A percentile compares a stretch with the other conserved stretches of the same genome.
phyloP scores from a whole-genome alignment of 805 yeast species.

The Lipomyces sp. region DNA sequence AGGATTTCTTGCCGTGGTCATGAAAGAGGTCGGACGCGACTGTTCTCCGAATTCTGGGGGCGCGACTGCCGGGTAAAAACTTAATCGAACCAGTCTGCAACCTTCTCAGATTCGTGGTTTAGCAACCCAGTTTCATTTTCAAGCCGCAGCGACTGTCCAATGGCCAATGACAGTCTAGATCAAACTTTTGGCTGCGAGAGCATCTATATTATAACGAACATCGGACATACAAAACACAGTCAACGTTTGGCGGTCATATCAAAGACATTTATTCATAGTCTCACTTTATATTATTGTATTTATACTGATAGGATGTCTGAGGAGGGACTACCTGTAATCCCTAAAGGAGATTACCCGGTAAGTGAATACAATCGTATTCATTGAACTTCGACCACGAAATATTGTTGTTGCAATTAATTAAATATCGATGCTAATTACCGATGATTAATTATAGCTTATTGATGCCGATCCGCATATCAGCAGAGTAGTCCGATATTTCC shows the following conservation, averaged over 20 bases:
- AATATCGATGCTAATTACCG: not conserved
- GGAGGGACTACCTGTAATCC: not conserved
- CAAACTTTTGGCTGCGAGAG: not conserved
- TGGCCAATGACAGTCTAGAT: not conserved
- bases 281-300: not conserved
- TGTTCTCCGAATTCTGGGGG: not conserved
- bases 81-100: not conserved
- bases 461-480: conserved; percentile 79
- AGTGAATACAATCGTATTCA: not conserved
- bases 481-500: conserved; percentile 72
- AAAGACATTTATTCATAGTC: not conserved
- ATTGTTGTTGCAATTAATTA: not conserved
- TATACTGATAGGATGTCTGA: not conserved
- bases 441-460: conserved; percentile 50
- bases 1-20: not conserved
- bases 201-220: not conserved
- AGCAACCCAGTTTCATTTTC: not conserved
- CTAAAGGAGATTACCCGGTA: not conserved
- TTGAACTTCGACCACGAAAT: not conserved
- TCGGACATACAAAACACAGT: not conserved
- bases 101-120: not conserved
- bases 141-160: not conserved
- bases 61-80: not conserved
- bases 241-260: not conserved
- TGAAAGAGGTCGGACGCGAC: not conserved